Conservation (phyloP, 2,329 filamentous ascomycete species). For the Daldinia sp. region DNA sequence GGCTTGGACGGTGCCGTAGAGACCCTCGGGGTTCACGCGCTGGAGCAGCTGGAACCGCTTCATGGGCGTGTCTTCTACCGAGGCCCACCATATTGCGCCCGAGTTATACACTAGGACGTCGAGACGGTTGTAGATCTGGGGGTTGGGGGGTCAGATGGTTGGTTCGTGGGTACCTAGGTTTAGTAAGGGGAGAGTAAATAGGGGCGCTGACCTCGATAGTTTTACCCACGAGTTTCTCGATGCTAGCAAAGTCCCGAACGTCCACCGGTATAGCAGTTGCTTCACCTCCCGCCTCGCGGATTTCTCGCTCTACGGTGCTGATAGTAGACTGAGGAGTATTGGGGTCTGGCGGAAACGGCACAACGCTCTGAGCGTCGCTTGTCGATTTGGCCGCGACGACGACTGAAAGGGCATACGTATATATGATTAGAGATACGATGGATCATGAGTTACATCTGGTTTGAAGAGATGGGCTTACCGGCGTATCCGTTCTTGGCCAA, state of each 20-base stretch:
- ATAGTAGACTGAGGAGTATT: conserved; percentile 81
- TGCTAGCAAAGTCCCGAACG: conserved; percentile 68
- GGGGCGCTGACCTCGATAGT: conserved; percentile 61
- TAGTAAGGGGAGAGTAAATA: conserved; percentile 22
- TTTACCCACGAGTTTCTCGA: conserved; percentile 65
- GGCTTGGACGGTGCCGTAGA: conserved; percentile 77
- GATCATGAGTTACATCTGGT: neutral
- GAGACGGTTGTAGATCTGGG: conserved; percentile 65
- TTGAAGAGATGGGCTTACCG: conserved; percentile 55
- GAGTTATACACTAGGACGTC: conserved; percentile 85
- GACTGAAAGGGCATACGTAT: conserved; percentile 55
- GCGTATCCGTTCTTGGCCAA: conserved; percentile 75
- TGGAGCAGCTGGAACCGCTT: conserved; percentile 84
- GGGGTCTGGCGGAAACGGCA: conserved; percentile 76
- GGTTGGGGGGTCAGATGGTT: neutral
- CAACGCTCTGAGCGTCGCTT: conserved; percentile 64
- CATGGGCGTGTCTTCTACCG: conserved; percentile 74
- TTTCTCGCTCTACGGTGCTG: conserved; percentile 80
- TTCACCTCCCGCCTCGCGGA: conserved; percentile 67
- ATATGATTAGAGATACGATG: neutral
- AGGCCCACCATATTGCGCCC: conserved; percentile 85
- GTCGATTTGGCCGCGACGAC: conserved; percentile 80
- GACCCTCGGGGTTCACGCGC: conserved; percentile 74
- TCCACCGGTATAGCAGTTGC: conserved; percentile 75
- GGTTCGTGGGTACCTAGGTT: too few species aligned